Evolutionary conservation across 495 filamentous ascomycete genomes (phyloP).

Genomic region (Trichoderma asperelloides): DNA sequence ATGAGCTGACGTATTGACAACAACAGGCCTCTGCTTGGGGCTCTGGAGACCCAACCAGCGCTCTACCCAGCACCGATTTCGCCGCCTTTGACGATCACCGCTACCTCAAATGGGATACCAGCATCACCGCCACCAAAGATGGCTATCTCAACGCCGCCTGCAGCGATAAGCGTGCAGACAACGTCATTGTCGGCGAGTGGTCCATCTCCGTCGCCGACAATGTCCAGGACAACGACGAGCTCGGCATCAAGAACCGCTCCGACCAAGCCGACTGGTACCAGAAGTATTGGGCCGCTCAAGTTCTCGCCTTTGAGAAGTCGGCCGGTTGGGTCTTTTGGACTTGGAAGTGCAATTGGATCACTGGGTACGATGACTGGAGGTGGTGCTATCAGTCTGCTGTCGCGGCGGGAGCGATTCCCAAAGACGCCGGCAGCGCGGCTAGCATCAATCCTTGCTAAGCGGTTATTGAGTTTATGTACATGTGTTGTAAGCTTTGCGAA

Average conservation of each 20-base stretch:
- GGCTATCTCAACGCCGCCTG: slow-evolving; percentile 44
- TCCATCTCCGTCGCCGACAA: slow-evolving; percentile 38
- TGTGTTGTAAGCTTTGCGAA: not conserved
- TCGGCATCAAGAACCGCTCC: slow-evolving; percentile 14
- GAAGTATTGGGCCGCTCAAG: slow-evolving; percentile 53
- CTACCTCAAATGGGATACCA: slow-evolving; percentile 46
- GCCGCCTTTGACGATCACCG: slow-evolving; percentile 29
- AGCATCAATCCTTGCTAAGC: not conserved
- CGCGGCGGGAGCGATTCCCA: slow-evolving; percentile 41
- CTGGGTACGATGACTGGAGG: not conserved
- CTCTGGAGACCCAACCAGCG: slow-evolving; percentile 20
- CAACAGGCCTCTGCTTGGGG: slow-evolving; percentile 23
- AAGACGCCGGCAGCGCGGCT: slow-evolving; percentile 11
- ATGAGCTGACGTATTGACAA: slow-evolving; percentile 11
- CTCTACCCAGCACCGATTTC: slow-evolving; percentile 18
- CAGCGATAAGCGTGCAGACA: slow-evolving; percentile 28
- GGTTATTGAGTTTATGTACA: not conserved
- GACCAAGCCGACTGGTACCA: slow-evolving; percentile 29
- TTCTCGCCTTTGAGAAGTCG: slow-evolving; percentile 45
- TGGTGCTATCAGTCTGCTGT: slow-evolving; percentile 31
- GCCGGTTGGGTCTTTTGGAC: slow-evolving; percentile 57
- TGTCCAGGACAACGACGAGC: slow-evolving; percentile 36
- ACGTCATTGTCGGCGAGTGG: slow-evolving; percentile 48
- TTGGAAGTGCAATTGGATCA: slow-evolving; percentile 39
- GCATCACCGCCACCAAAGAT: slow-evolving; percentile 30